These are phyloP conservation scores for Cucurbitaria berberidis DNA, from an alignment of 2,329 filamentous ascomycete genomes.

Conservation along the genomic window DNA sequence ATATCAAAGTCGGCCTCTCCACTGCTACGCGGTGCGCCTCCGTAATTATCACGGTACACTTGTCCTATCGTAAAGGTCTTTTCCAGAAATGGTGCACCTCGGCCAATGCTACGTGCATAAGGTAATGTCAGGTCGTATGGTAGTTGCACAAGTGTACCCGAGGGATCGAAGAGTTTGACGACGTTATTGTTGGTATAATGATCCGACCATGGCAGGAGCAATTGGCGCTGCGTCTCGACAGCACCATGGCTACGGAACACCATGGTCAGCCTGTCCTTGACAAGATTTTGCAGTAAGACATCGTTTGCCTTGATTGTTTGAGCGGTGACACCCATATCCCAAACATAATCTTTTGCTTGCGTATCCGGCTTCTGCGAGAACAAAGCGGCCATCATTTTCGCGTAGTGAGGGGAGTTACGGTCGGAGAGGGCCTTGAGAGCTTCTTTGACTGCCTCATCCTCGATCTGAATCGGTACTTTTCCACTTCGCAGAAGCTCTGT, in stretches of 20 bases:
- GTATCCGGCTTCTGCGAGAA: constrained; percentile 75
- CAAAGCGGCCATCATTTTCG: constrained; percentile 84
- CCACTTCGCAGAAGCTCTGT: constrained; percentile 82
- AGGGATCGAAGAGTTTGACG: constrained; percentile 80
- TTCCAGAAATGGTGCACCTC: constrained; percentile 68
- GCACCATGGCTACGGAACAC: constrained; percentile 92
- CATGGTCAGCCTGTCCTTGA: constrained; percentile 74
- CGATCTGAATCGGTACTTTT: constrained; percentile 87
- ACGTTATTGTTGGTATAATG: constrained; percentile 74
- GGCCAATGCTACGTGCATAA: constrained; percentile 82
- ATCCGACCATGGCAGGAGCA: constrained; percentile 80
- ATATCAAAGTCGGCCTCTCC: constrained; percentile 97
- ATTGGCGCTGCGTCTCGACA: constrained; percentile 75
- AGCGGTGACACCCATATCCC: constrained; percentile 52
- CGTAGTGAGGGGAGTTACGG: constrained; percentile 83
- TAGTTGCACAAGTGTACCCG: constrained; percentile 89
- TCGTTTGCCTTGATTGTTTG: constrained; percentile 55
- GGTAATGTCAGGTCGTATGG: constrained; percentile 92
- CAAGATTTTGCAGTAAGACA: constrained; percentile 72
- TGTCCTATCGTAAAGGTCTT: constrained; percentile 86
- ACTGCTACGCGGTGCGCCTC: constrained; percentile 80
- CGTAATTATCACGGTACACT: constrained; percentile 81
- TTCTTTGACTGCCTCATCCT: constrained; percentile 87
- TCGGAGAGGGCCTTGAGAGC: constrained; percentile 82
- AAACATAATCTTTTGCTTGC: constrained; percentile 73